phyloP scores from a whole-genome alignment of 768 basidiomycete species.

The Xerocomellus dryophilus region DNA sequence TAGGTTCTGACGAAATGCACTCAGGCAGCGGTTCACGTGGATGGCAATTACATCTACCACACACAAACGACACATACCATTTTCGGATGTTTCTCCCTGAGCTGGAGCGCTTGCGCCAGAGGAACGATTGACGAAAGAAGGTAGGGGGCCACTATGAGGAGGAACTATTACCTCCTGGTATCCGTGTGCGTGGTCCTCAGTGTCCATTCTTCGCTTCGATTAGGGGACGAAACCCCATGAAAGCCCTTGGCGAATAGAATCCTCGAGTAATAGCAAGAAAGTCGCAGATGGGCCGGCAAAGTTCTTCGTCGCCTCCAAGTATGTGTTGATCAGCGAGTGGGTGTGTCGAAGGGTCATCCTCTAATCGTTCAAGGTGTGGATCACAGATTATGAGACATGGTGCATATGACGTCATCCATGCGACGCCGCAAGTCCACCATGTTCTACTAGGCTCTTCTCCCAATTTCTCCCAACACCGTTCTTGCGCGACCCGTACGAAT shows the following conservation, averaged over 20 bases:
- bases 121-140: background rate
- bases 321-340: background rate
- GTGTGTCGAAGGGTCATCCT: background rate
- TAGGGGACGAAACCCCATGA: background rate
- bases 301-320: background rate
- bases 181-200: background rate
- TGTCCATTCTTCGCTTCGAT: constrained; percentile 1
- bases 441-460: background rate
- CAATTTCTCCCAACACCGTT: background rate
- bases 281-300: background rate
- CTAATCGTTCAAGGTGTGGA: background rate
- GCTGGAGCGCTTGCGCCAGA: background rate
- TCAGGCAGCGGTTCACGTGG: background rate
- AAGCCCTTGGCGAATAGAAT: background rate
- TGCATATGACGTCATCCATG: background rate
- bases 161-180: background rate
- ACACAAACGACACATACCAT: constrained; percentile 20
- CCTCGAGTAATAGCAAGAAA: background rate
- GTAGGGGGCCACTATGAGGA: background rate
- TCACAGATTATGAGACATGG: no score
- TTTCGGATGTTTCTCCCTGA: constrained; percentile 4
- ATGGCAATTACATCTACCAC: background rate
- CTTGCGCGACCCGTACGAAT: background rate
- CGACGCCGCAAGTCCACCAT: no score
- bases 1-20: background rate